A percentile compares a stretch with the other conserved stretches of the same genome.
Conservation (phyloP, 768 basidiomycete species). For the Collybiopsis luxurians region DNA sequence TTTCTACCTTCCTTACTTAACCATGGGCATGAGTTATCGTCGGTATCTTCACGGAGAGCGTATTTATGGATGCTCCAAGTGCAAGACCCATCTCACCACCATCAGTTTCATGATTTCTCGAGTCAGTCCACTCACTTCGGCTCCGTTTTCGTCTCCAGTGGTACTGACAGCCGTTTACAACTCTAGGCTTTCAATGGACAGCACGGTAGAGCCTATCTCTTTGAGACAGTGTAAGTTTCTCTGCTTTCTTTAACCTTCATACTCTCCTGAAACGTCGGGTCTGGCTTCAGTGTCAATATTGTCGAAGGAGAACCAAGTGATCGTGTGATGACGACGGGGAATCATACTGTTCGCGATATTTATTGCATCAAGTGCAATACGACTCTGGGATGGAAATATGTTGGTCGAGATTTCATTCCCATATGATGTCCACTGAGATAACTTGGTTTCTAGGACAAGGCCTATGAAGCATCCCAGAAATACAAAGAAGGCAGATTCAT, state of each 20-base stretch:
- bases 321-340: conserved; percentile 94
- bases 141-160: neutral
- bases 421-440: conserved; percentile 7
- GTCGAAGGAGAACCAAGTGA: conserved; percentile 87
- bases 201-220: conserved; percentile 93
- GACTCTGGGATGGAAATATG: conserved; percentile 98
- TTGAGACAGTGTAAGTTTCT: conserved; percentile 82
- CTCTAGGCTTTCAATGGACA: conserved; percentile 93
- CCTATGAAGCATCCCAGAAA: conserved; percentile 86
- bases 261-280: conserved; percentile 8
- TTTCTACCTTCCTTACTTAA: conserved; percentile 4
- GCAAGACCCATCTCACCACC: conserved; percentile 89
- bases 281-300: conserved; percentile 75
- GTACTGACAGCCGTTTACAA: conserved; percentile 3
- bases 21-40: conserved; percentile 89
- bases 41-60: conserved; percentile 82
- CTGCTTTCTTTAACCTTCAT: neutral
- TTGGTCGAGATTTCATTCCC: conserved; percentile 33
- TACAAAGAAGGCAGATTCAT: conserved; percentile 99
- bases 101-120: conserved; percentile 89
- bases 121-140: conserved; percentile 40
- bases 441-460: conserved; percentile 65
- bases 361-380: conserved; percentile 88
- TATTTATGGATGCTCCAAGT: conserved; percentile 84
- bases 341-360: conserved; percentile 95